Evolutionary conservation across 441 rosid species (phyloP).

Genomic region (Viola pubescens): DNA sequence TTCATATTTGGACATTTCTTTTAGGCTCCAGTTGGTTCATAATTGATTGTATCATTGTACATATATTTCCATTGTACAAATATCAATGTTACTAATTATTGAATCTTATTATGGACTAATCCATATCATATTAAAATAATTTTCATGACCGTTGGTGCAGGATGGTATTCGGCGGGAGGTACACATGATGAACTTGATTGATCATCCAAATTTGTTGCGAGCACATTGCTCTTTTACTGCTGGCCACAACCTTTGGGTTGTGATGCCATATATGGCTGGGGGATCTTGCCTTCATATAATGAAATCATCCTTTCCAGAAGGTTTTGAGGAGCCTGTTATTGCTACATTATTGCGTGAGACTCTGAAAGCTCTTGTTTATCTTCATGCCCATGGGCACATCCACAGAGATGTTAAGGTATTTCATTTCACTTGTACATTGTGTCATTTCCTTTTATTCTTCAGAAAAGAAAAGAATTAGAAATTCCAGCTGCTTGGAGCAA

Average conservation of each 20-base stretch:
- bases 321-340: conserved; percentile 91
- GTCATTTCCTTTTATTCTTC: not conserved
- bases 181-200: conserved; percentile 86
- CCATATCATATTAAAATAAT: not conserved
- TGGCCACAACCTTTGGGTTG: conserved; percentile 90
- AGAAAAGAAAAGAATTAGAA: not conserved
- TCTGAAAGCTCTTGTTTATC: conserved; percentile 95
- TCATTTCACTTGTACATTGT: conserved; percentile 8
- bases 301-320: conserved; percentile 77
- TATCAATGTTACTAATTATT: no score
- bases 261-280: conserved; percentile 99
- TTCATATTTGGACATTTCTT: no score
- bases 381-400: conserved; percentile 91
- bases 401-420: conserved; percentile 97
- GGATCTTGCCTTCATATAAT: conserved; percentile 98
- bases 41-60: no score
- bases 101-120: no score
- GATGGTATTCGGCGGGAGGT: conserved; percentile 98
- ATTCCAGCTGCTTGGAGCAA: conserved; percentile 3
- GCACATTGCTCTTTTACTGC: conserved; percentile 95
- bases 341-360: conserved; percentile 84
- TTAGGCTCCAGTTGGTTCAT: no score
- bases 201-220: conserved; percentile 81
- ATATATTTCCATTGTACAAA: no score
- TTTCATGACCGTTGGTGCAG: conserved; percentile 33